A percentile compares a stretch with the other conserved stretches of the same genome.
Evolutionary conservation across 1,284 basidiomycete genomes (phyloP).

Genomic region (Cutaneotrichosporon sp.): DNA sequence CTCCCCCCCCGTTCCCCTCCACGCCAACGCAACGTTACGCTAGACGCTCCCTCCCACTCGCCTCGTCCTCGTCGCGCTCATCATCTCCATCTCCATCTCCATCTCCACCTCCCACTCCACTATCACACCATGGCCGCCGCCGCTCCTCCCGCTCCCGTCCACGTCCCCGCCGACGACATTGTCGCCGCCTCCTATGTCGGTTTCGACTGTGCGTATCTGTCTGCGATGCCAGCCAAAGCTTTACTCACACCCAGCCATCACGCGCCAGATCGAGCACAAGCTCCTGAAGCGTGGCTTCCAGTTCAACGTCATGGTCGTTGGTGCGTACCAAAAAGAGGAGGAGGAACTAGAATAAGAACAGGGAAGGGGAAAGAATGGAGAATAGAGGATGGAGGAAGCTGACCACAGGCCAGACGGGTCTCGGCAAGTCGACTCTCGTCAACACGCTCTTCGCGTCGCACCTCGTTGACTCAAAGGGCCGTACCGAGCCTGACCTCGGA

Average conservation of each 20-base stretch:
- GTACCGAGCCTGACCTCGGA: conserved; percentile 79
- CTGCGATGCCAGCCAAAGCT: neutral
- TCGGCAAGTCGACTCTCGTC: conserved; percentile 97
- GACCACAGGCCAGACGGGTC: conserved; percentile 83
- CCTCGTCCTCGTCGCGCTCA: neutral
- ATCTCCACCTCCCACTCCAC: conserved; percentile 3
- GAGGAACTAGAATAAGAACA: neutral
- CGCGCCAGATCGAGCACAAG: conserved; percentile 98
- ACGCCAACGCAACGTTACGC: neutral
- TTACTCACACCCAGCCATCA: conserved; percentile 61
- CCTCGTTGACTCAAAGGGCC: conserved; percentile 95
- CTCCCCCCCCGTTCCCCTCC: neutral
- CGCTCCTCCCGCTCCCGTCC: conserved; percentile 28
- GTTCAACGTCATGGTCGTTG: conserved; percentile 96
- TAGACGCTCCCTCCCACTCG: neutral
- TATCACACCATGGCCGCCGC: conserved; percentile 34
- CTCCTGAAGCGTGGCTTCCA: conserved; percentile 98
- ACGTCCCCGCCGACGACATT: conserved; percentile 60
- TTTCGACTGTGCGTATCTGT: conserved; percentile 65
- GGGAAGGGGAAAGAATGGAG: neutral
- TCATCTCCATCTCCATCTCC: conserved; percentile 1
- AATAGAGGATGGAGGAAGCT: conserved; percentile 12
- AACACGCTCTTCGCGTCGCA: conserved; percentile 99
- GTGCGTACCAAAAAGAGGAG: conserved; percentile 58
- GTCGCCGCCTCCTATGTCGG: conserved; percentile 85